Evolutionary conservation across 208 protist species (phyloP).

Genomic region (Herpetomonas tarakana): DNA sequence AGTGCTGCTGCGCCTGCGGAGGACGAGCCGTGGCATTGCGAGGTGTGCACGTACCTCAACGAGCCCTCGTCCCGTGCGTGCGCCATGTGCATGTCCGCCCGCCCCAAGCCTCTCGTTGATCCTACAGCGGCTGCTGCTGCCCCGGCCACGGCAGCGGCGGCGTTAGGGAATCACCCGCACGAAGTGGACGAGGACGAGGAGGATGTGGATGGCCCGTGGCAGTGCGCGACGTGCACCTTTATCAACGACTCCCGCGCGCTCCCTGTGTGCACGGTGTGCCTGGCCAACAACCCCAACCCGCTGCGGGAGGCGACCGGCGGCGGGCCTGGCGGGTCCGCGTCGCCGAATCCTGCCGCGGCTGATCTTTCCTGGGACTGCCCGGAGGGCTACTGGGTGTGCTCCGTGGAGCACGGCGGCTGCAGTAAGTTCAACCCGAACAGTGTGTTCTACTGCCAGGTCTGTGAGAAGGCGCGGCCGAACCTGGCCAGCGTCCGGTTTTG

Average conservation of each 20-base stretch:
- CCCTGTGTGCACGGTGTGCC: constrained; percentile 44
- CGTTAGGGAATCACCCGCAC: neutral
- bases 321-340: no score
- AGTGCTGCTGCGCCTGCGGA: neutral
- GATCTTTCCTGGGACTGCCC: constrained; percentile 47
- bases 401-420: constrained; percentile 81
- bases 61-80: constrained; percentile 19
- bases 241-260: constrained; percentile 40
- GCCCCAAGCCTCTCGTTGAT: constrained; percentile 18
- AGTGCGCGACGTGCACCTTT: constrained; percentile 60
- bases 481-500: constrained; percentile 69
- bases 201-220: constrained; percentile 43
- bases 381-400: constrained; percentile 78
- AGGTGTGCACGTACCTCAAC: constrained; percentile 50
- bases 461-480: constrained; percentile 74
- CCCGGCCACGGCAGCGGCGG: neutral
- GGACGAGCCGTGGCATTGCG: constrained; percentile 36
- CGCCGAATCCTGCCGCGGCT: constrained; percentile 1
- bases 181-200: constrained; percentile 22
- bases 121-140: constrained; percentile 5
- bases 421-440: constrained; percentile 81
- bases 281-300: constrained; percentile 43
- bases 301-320: constrained; percentile 9
- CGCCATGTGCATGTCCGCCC: constrained; percentile 30
- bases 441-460: constrained; percentile 82